A percentile compares a stretch with the other conserved stretches of the same genome.
These are phyloP conservation scores for Chaetothyriales sp. DNA, from an alignment of 2,329 filamentous ascomycete species.

Conservation along the genomic window DNA sequence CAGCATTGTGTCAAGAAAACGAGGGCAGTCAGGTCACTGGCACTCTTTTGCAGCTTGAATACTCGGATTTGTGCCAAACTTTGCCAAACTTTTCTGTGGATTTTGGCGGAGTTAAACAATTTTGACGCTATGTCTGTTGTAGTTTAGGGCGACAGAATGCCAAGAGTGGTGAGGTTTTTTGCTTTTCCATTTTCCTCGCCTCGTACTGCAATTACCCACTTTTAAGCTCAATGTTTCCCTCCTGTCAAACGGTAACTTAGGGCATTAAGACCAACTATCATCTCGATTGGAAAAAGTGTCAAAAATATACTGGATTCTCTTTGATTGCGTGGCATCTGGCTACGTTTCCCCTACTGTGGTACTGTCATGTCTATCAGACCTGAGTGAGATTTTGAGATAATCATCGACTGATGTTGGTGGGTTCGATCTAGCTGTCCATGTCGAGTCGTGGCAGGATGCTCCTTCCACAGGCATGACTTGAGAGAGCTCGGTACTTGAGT, in stretches of 20 bases:
- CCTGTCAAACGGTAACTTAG: too few relatives aligned
- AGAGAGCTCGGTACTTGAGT: not conserved
- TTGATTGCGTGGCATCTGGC: not conserved
- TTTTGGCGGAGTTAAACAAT: not conserved
- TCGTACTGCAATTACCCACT: too few relatives aligned
- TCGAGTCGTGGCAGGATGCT: not conserved
- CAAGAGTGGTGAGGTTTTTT: not conserved
- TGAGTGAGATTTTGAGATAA: not conserved
- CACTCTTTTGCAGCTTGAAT: not conserved
- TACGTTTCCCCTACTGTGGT: not conserved
- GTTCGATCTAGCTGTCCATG: not conserved
- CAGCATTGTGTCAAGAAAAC: not conserved
- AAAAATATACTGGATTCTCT: not conserved
- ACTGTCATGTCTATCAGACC: not conserved
- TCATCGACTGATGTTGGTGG: not conserved
- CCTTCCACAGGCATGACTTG: not conserved
- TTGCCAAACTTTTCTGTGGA: not conserved
- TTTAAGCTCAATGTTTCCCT: too few relatives aligned
- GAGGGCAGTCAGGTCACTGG: not conserved
- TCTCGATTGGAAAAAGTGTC: too few relatives aligned
- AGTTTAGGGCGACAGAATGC: not conserved
- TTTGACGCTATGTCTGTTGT: not conserved
- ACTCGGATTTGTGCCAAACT: not conserved
- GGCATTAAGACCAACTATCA: too few relatives aligned
- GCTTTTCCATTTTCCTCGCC: not conserved